phyloP scores from a whole-genome alignment of 305 asterid species.

The Striga hermonthica region DNA sequence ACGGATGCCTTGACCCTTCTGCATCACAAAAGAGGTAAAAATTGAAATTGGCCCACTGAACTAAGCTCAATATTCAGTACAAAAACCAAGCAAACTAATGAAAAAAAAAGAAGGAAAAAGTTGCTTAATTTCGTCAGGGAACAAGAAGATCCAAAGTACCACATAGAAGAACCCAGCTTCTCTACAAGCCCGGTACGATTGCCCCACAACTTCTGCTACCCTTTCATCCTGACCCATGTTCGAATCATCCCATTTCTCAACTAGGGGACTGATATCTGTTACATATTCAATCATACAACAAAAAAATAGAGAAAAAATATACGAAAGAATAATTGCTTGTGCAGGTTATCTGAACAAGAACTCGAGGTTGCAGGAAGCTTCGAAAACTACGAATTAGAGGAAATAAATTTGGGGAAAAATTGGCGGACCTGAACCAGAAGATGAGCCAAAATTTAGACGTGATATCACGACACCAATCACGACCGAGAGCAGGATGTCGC shows the following conservation, averaged over 20 bases:
- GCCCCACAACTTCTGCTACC: conserved; percentile 60
- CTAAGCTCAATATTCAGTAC: neutral
- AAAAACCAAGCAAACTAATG: neutral
- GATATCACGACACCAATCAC: no score
- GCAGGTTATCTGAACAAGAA: neutral
- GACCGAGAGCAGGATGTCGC: no score
- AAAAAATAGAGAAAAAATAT: neutral
- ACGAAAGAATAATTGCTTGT: neutral
- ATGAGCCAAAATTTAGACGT: no score
- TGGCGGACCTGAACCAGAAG: no score
- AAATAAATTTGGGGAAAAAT: no score
- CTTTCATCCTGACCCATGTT: conserved; percentile 50
- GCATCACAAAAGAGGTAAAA: conserved; percentile 24
- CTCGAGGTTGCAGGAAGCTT: neutral
- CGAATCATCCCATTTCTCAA: conserved; percentile 75
- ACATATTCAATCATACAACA: neutral
- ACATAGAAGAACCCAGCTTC: conserved; percentile 82
- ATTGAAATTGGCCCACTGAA: neutral
- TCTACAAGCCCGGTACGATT: conserved; percentile 68
- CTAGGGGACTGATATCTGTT: conserved; percentile 63
- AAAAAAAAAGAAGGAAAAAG: no score
- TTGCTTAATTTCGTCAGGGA: neutral
- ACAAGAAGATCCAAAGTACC: conserved; percentile 39
- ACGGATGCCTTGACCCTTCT: conserved; percentile 88
- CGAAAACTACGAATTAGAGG: conserved; percentile 56